Conservation (phyloP, 768 basidiomycete species). For the Boletus tomentosulus region DNA sequence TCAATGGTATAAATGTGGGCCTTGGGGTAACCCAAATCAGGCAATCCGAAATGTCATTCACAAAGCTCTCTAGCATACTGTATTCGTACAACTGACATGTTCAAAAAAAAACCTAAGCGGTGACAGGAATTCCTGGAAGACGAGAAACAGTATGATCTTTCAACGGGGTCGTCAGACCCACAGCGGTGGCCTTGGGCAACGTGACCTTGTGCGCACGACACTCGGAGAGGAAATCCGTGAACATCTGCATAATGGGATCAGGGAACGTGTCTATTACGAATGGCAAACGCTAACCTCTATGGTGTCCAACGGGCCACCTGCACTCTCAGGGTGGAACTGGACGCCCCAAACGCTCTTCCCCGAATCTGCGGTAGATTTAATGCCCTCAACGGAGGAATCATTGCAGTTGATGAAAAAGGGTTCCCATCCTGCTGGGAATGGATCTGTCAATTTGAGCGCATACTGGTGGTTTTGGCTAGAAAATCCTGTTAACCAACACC, state of each 20-base stretch:
- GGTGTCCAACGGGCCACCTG: constrained; percentile 97
- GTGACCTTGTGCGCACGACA: constrained; percentile 59
- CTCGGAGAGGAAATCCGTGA: constrained; percentile 84
- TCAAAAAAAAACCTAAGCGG: constrained; percentile 20
- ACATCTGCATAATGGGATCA: constrained; percentile 58
- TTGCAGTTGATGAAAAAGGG: constrained; percentile 99
- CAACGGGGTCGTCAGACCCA: constrained; percentile 9
- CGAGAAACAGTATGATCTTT: constrained; percentile 19
- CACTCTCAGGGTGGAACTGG: constrained; percentile 98
- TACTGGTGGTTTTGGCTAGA: constrained; percentile 95
- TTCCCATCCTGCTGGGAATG: constrained; percentile 96
- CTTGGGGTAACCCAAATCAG: constrained; percentile 6
- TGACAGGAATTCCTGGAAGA: constrained; percentile 24
- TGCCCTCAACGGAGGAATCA: constrained; percentile 97
- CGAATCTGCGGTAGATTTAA: constrained; percentile 88
- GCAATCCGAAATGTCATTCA: constrained; percentile 5
- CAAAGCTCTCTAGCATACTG: not conserved
- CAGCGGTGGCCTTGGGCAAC: constrained; percentile 18
- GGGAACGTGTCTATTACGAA: not conserved
- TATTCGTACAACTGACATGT: constrained; percentile 16
- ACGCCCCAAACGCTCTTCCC: constrained; percentile 96
- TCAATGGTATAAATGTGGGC: not conserved
- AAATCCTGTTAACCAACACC: constrained; percentile 1
- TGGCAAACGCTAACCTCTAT: constrained; percentile 65
- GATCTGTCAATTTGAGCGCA: constrained; percentile 88